phyloP scores from a whole-genome alignment of 1,139 yeast genomes.

The Hyphopichia wangnamkhiaoensis region DNA sequence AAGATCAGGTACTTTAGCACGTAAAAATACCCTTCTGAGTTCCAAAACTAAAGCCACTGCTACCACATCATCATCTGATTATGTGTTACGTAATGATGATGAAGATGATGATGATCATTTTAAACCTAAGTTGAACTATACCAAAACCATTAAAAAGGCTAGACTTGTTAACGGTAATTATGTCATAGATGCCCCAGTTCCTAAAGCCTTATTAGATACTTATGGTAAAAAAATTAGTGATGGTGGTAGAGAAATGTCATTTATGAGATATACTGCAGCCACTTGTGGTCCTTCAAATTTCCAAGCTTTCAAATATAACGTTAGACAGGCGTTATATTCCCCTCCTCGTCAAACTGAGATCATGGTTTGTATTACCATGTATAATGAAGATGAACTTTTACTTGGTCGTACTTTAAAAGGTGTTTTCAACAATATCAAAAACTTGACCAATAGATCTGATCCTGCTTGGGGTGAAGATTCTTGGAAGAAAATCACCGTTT shows the following conservation, averaged over 20 bases:
- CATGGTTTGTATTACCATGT: slow-evolving; percentile 75
- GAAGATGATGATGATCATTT: slow-evolving; percentile 39
- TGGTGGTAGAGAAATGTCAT: slow-evolving; percentile 64
- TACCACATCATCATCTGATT: slow-evolving; percentile 5
- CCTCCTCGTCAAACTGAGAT: slow-evolving; percentile 73
- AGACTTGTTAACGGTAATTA: slow-evolving; percentile 68
- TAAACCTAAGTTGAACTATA: slow-evolving; percentile 44
- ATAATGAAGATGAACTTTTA: slow-evolving; percentile 74
- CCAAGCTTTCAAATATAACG: slow-evolving; percentile 53
- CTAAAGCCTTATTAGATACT: slow-evolving; percentile 56
- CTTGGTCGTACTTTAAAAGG: slow-evolving; percentile 77
- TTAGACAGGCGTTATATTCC: slow-evolving; percentile 66
- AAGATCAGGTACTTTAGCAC: slow-evolving; percentile 20
- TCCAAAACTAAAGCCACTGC: slow-evolving; percentile 8
- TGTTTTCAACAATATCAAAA: slow-evolving; percentile 69
- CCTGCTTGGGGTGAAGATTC: slow-evolving; percentile 77
- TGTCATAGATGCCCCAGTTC: slow-evolving; percentile 79
- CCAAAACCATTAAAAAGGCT: slow-evolving; percentile 52
- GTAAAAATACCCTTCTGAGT: slow-evolving; percentile 14
- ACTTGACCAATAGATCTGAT: slow-evolving; percentile 58
- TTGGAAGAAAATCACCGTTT: slow-evolving; percentile 78
- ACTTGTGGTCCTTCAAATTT: slow-evolving; percentile 78
- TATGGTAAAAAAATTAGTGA: slow-evolving; percentile 51
- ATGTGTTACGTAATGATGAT: not conserved
- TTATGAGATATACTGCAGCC: slow-evolving; percentile 79